Base-by-base conservation (phyloP, 257 asterid species). In the Capsicum rhomboideum region DNA sequence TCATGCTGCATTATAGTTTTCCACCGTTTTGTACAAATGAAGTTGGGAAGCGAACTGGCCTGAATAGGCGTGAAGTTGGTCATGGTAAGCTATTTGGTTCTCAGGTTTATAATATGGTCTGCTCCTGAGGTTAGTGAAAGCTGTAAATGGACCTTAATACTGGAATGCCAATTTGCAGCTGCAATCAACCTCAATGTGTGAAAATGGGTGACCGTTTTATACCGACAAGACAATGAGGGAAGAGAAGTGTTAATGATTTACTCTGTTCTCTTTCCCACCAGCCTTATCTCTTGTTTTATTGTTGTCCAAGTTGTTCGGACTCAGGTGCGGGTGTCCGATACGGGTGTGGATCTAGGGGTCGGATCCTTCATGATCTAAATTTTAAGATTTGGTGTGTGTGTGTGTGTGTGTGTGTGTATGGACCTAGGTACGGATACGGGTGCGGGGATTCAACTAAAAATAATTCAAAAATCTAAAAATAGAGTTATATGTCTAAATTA, bases 51-150 rank as follows among this genome's bases (percentile, higher is more conserved):
- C 90, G 95, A 84, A 86, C 88, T 83, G 99, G 99, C 58, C 90
- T 97, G 83, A 95, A 93, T 85, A 93, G 99, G 84, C 96, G 98
- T 82, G 98, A 97, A 90, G 98, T 97, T 87, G 99, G 99, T 78
- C 99, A 97, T 86, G 99, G 99, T 97, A 84, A 92, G 94, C 87
- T 82, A 59, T 52, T 66, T 44, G 59, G 46, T 50, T 52, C 2
- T 17, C 82, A 77, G 82, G 61, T 50, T 29, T 77, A 77, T 77
- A 50, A 77, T 77, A 16, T 50, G 63, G 28, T 26, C 46, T 77
- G 28, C 46, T 77, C 18, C 82, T 77, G 46, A 77, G 42, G 10
- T 50, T 77, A 16, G 46, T 28, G 82, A 50, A 77, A 50, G 46
- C 63, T 77, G 64, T 77, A 50, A 52, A 77, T 50, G 26, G 64